Evolutionary conservation across 2,329 filamentous ascomycete species (phyloP), one percentile per base, ranked within the genome.

Genomic region (Cytospora leucostoma): DNA sequence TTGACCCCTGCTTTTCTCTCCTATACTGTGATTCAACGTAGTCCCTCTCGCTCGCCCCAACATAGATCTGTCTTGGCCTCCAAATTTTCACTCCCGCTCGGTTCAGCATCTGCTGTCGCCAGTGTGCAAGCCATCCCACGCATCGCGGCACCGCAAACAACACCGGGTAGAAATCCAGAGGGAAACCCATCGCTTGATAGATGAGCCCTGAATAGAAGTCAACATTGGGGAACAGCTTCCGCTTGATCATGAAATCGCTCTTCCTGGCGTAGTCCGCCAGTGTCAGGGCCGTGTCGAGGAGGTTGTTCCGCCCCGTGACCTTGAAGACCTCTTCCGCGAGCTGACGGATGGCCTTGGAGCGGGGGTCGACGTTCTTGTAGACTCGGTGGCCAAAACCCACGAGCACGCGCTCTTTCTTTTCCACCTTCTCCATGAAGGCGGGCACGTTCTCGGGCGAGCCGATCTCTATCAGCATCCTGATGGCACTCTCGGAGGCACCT

Each of bases 401-500:
- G 2, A 85, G 76, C 8, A 84, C 79, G 8, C 78, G 74, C 71
- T 85, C 80, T 4, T 79, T 75, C 67, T 69, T 74, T 72, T 84
- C 82, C 0, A 84, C 82, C 49, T 78, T 75, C 2, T 76, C 70
- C 72, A 85, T 82, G 60, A 82, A 79, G 0, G 72, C 74, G 0
- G 81, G 80, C 4, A 84, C 81, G 44, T 82, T 82, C 51, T 82
- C 79, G 2, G 78, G 77, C 1, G 73, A 77, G 17, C 81, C 82
- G 60, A 85, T 81, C 67, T 80, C 76, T 67, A 80, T 80, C 5
- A 85, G 74, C 76, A 81, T 81, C 55, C 80, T 78, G 69, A 85
- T 84, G 0, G 83, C 84, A 27, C 80, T 79, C 67, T 86, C 84
- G 0, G 82, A 83, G 3, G 84, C 84, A n/a, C 84, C 84, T 61